These are phyloP conservation scores for Fusarium goolgardi DNA, from an alignment of 2,329 filamentous ascomycete species.

Conservation along the genomic window DNA sequence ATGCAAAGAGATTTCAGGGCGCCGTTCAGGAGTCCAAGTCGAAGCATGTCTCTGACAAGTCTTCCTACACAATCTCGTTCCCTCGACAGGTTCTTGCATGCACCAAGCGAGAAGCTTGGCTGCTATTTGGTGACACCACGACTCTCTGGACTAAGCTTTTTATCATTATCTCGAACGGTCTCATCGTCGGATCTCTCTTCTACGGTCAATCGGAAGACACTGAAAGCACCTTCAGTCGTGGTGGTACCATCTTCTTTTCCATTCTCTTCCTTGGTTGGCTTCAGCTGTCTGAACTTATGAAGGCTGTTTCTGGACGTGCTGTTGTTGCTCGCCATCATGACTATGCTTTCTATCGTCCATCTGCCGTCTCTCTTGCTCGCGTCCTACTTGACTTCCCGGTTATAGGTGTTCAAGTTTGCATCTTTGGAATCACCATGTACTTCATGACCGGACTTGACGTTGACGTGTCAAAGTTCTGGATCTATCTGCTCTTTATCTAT, in stretches of 20 bases:
- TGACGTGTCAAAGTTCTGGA: conserved; percentile 73
- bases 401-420: conserved; percentile 70
- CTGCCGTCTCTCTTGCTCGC: conserved; percentile 65
- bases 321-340: conserved; percentile 64
- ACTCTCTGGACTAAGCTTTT: conserved; percentile 83
- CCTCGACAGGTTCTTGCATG: conserved; percentile 74
- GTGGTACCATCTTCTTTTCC: conserved; percentile 61
- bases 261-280: conserved; percentile 70
- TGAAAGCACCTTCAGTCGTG: conserved; percentile 69
- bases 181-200: conserved; percentile 84
- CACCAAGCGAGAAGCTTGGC: conserved; percentile 80
- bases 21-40: conserved; percentile 78
- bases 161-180: conserved; percentile 77
- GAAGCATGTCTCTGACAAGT: conserved; percentile 73
- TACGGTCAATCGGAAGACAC: conserved; percentile 73
- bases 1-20: conserved; percentile 73
- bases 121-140: conserved; percentile 78
- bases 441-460: conserved; percentile 79
- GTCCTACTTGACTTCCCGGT: conserved; percentile 68
- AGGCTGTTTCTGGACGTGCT: conserved; percentile 76
- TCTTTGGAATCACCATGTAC: conserved; percentile 79
- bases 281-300: conserved; percentile 81
- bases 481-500: conserved; percentile 72
- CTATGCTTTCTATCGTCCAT: conserved; percentile 65
- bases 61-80: conserved; percentile 81